Evolutionary conservation across 1,284 basidiomycete species (phyloP).

Genomic region (Sphaerobolus stellatus): DNA sequence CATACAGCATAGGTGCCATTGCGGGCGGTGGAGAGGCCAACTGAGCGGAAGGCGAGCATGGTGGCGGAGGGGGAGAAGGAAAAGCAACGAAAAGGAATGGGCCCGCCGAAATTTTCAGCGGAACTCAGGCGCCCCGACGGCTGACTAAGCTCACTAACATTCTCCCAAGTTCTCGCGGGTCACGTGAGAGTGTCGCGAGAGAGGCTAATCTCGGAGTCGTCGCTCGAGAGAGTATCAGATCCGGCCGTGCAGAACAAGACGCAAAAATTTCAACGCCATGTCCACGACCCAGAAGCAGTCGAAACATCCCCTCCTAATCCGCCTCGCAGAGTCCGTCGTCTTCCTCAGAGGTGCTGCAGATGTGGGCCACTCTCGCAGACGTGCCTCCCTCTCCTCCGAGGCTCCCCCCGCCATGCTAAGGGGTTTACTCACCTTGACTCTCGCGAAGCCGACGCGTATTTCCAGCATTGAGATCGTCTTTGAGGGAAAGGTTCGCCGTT

Average conservation of each 20-base stretch:
- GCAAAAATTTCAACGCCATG: too few species aligned
- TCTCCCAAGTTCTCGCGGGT: too few species aligned
- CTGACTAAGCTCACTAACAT: too few species aligned
- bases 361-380: constrained; percentile 41
- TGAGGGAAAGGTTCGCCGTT: constrained; percentile 62
- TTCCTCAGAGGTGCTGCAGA: constrained; percentile 63
- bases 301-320: constrained; percentile 55
- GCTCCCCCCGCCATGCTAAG: constrained; percentile 77
- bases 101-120: constrained; percentile 8
- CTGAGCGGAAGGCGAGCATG: constrained; percentile 65
- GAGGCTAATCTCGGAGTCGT: too few species aligned
- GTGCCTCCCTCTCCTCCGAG: constrained; percentile 39
- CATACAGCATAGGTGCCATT: constrained; percentile 66
- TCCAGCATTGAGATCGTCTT: constrained; percentile 83
- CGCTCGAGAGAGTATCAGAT: too few species aligned
- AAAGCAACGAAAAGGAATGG: constrained; percentile 23
- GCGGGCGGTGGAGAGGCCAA: constrained; percentile 57
- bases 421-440: constrained; percentile 80
- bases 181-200: too few species aligned
- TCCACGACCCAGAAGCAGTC: neutral
- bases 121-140: neutral
- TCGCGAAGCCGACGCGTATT: constrained; percentile 84
- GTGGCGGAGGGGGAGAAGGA: constrained; percentile 48
- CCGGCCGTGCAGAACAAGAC: too few species aligned
- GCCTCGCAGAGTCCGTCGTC: constrained; percentile 80